These are phyloP conservation scores for Afroboletus lepidellus DNA, from an alignment of 1,284 basidiomycete genomes.

Conservation along the genomic window DNA sequence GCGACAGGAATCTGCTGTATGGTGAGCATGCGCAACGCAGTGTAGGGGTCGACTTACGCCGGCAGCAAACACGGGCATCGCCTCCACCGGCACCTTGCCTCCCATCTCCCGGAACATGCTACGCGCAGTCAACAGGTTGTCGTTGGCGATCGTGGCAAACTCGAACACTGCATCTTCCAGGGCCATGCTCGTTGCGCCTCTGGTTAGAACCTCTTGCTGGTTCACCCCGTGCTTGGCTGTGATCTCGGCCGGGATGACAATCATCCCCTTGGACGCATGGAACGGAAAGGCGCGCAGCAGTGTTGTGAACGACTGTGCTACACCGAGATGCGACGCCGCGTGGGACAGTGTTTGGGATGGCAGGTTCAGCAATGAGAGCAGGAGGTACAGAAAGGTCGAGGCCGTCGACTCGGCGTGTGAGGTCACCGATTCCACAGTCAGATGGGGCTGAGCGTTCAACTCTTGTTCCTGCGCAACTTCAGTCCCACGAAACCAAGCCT, in stretches of 20 bases:
- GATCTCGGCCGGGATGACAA: conserved; percentile 85
- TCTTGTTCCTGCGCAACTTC: conserved; percentile 62
- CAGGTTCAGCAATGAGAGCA: conserved; percentile 70
- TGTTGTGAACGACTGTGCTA: conserved; percentile 68
- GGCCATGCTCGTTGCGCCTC: conserved; percentile 61
- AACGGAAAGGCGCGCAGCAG: conserved; percentile 78
- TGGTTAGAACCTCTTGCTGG: conserved; percentile 85
- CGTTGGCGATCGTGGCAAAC: conserved; percentile 88
- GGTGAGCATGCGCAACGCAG: conserved; percentile 18
- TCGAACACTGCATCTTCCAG: conserved; percentile 82
- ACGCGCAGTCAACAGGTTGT: conserved; percentile 84
- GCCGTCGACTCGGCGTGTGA: conserved; percentile 77
- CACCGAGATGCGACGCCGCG: conserved; percentile 76
- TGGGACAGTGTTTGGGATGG: conserved; percentile 70
- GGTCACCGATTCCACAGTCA: conserved; percentile 70
- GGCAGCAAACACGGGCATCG: conserved; percentile 76
- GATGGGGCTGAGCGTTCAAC: conserved; percentile 63
- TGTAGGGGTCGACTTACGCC: conserved; percentile 53
- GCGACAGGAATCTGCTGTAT: conserved; percentile 66
- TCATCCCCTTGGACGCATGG: conserved; percentile 68
- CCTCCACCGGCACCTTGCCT: conserved; percentile 60
- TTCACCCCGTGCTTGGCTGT: conserved; percentile 76
- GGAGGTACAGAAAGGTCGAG: conserved; percentile 76
- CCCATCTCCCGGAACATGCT: conserved; percentile 68
- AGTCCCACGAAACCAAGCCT: conserved; percentile 9